Base-by-base conservation (phyloP, 2,329 filamentous ascomycete species). In the Ilyonectria robusta region DNA sequence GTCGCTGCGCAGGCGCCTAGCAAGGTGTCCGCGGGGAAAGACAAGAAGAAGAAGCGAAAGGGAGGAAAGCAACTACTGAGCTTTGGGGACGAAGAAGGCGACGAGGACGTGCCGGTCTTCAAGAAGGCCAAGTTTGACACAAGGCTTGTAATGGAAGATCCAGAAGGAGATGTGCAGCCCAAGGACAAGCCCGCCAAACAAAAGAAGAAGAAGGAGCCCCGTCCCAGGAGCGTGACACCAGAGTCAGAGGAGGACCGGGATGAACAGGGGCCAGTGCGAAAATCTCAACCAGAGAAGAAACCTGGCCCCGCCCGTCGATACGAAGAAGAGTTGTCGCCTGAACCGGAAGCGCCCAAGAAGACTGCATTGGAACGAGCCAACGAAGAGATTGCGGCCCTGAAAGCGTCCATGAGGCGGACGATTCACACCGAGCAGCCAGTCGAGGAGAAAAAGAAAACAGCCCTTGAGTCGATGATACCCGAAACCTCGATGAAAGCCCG, bases 121-220 rank as follows among this genome's bases (percentile, higher is more conserved):
- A 95, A 95, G 78, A 95, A 94, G 79, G 84, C 89, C 26, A 95
- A 94, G 78, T 95, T 93, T 74, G 93, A 95, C 75, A 90, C 92
- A 2, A 89, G 93, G 71, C 88, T 95, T 56, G 91, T 94, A 19
- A 89, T 88, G 79, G 84, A 86, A 17, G 82, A 84, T n/a, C 81
- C 84, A 10, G 75, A 76, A 4, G 74, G 76, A 13, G 78, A 80
- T 19, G 68, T 70, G 33, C 74, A 72, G 19, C 65, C 70, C 2
- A 80, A 79, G 46, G 59, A 65, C 11, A 80, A 75, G 23, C 44
- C 62, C 33, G 33, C 67, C 48, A 73, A 74, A 47, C 77, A 75
- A 53, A 77, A 75, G 48, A 63, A 77, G 68, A 80, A 75, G 70
- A 77, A 69, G 62, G 69, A 76, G 48, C 62, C 10, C 15, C 48